Evolutionary conservation across 805 yeast genomes (phyloP).

Genomic region (Jamesozyma rosinii): DNA sequence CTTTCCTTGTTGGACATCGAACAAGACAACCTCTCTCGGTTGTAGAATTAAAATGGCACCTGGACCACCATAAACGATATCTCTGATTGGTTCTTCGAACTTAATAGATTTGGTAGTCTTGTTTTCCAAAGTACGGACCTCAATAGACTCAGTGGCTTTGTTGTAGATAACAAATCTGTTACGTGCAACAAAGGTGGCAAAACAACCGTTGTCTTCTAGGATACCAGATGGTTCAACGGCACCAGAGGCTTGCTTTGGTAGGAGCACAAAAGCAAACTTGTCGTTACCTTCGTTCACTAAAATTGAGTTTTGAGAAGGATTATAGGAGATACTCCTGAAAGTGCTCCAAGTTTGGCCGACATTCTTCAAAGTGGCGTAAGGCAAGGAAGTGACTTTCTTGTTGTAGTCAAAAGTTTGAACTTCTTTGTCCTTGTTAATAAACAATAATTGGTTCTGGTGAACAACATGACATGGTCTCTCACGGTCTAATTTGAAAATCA

Average conservation of each 20-base stretch:
- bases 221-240: conserved; percentile 87
- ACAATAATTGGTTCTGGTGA: conserved; percentile 67
- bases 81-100: conserved; percentile 56
- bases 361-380: conserved; percentile 74
- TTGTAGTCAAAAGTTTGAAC: conserved; percentile 70
- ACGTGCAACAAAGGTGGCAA: conserved; percentile 87
- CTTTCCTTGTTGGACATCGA: conserved; percentile 89
- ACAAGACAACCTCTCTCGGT: conserved; percentile 61
- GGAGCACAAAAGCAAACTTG: conserved; percentile 60
- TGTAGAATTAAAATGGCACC: conserved; percentile 76
- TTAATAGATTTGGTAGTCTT: conserved; percentile 73
- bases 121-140: conserved; percentile 76
- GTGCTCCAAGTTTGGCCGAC: conserved; percentile 82
- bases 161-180: conserved; percentile 83
- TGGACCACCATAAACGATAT: conserved; percentile 69
- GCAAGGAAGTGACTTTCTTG: conserved; percentile 56
- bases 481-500: conserved; percentile 94
- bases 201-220: conserved; percentile 69
- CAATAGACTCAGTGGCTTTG: conserved; percentile 54
- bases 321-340: conserved; percentile 75
- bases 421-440: conserved; percentile 75
- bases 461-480: conserved; percentile 75
- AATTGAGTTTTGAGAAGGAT: conserved; percentile 84
- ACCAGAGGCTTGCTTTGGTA: conserved; percentile 83
- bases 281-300: conserved; percentile 64